Conservation (phyloP, 768 basidiomycete genomes). For the Termitomyces sp. region DNA sequence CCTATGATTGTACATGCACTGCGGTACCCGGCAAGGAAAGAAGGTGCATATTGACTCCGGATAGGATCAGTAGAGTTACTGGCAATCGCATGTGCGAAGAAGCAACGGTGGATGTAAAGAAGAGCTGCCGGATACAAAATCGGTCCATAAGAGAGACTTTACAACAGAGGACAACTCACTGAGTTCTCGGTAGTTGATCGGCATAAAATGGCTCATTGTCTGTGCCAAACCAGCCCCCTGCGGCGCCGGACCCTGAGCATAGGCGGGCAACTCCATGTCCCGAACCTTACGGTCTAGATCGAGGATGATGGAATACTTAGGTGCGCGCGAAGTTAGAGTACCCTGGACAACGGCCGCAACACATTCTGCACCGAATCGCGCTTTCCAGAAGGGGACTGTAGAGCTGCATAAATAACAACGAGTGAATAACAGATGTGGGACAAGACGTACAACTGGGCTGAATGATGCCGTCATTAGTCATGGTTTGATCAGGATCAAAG, state of each 20-base stretch:
- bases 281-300: constrained; percentile 64
- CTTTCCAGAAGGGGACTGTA: constrained; percentile 66
- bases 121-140: constrained; percentile 36
- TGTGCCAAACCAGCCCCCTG: constrained; percentile 46
- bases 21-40: constrained; percentile 63
- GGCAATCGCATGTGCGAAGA: constrained; percentile 68
- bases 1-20: constrained; percentile 56
- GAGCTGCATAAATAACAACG: neutral
- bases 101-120: constrained; percentile 69
- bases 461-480: constrained; percentile 52
- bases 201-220: constrained; percentile 75
- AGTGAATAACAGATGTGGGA: neutral
- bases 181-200: constrained; percentile 63
- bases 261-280: constrained; percentile 62
- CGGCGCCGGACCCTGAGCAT: constrained; percentile 47
- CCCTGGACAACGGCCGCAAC: constrained; percentile 67
- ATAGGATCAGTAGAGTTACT: constrained; percentile 64
- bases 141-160: neutral
- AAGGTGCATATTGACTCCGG: constrained; percentile 59
- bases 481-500: constrained; percentile 50
- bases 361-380: constrained; percentile 60
- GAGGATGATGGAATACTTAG: constrained; percentile 56
- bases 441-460: constrained; percentile 52
- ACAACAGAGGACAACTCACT: constrained; percentile 35
- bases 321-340: constrained; percentile 57